phyloP scores from a whole-genome alignment of 1,284 basidiomycete genomes.

The Cutaneotrichosporon mucoides region DNA sequence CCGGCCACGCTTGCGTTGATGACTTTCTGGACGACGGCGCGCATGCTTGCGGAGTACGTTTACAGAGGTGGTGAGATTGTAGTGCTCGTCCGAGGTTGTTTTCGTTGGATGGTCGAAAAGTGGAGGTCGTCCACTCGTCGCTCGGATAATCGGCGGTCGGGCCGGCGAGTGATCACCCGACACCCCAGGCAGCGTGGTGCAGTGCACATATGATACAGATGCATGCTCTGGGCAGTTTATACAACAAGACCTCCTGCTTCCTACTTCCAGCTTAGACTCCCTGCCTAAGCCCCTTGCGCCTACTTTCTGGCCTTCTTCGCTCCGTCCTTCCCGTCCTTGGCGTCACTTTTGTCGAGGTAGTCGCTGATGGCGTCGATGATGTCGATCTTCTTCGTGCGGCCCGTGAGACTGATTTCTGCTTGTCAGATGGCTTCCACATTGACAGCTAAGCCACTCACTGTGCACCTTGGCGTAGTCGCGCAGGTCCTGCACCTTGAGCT shows the following conservation, averaged over 20 bases:
- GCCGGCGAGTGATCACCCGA: too few species aligned
- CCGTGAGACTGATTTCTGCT: conserved; percentile 31
- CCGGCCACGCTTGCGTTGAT: conserved; percentile 45
- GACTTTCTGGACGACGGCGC: conserved; percentile 47
- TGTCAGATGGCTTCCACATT: too few species aligned
- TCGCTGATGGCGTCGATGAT: conserved; percentile 30
- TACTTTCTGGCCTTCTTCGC: conserved; percentile 5
- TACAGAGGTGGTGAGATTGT: too few species aligned
- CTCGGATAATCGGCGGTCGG: not conserved
- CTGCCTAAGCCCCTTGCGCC: not conserved
- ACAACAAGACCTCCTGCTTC: not conserved
- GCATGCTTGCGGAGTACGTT: conserved; percentile 28
- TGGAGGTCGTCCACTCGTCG: not conserved
- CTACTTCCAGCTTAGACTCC: conserved; percentile 1
- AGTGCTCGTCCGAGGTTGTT: not conserved
- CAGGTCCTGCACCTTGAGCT: conserved; percentile 73
- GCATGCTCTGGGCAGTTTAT: not conserved
- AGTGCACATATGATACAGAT: not conserved
- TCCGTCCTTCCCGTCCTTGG: not conserved
- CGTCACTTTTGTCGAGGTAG: conserved; percentile 19
- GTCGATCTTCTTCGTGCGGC: conserved; percentile 40
- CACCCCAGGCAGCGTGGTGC: too few species aligned
- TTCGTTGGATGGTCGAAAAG: not conserved
- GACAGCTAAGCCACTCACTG: conserved; percentile 28
- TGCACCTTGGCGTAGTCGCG: conserved; percentile 54